Evolutionary conservation across 352 stramenopile species (phyloP).

Genomic region (Phytopythium delawarense): DNA sequence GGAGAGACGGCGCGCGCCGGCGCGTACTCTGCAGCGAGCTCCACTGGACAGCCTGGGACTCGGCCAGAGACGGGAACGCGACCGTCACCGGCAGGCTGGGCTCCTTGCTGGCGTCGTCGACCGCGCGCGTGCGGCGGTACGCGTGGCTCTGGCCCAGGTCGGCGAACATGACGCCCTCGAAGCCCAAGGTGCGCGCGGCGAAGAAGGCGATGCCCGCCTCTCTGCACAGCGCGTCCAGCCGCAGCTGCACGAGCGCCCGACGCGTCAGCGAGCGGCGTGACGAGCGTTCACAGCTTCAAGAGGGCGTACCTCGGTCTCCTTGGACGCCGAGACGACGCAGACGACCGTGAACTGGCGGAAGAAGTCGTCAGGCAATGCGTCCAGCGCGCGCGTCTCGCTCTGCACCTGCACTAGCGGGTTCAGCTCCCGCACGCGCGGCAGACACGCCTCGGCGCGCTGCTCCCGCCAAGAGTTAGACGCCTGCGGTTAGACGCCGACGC

Average conservation of each 20-base stretch:
- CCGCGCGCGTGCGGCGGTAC: constrained; percentile 46
- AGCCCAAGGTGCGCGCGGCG: constrained; percentile 68
- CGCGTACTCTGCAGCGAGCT: constrained; percentile 58
- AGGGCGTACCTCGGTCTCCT: constrained; percentile 30
- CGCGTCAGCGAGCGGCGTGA: background rate
- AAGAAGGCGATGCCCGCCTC: constrained; percentile 63
- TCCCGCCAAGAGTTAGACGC: constrained; percentile 1
- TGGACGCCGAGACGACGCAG: constrained; percentile 46
- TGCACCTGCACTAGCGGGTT: constrained; percentile 91
- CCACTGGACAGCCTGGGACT: constrained; percentile 49
- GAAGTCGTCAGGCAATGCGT: constrained; percentile 51
- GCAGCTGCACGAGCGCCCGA: constrained; percentile 19
- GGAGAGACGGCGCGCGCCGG: constrained; percentile 67
- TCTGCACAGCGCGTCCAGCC: constrained; percentile 57
- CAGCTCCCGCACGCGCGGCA: constrained; percentile 89
- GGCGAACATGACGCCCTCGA: constrained; percentile 73
- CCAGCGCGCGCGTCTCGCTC: constrained; percentile 63
- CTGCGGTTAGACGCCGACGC: background rate
- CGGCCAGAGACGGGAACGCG: constrained; percentile 52
- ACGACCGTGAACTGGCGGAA: constrained; percentile 90
- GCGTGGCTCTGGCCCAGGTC: constrained; percentile 62
- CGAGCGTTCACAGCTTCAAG: background rate
- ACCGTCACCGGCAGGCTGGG: constrained; percentile 36
- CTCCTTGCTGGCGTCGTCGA: constrained; percentile 16
- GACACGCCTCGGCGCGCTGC: constrained; percentile 69